phyloP scores from a whole-genome alignment of 2,329 filamentous ascomycete species.

The Ophiostoma ulmi region DNA sequence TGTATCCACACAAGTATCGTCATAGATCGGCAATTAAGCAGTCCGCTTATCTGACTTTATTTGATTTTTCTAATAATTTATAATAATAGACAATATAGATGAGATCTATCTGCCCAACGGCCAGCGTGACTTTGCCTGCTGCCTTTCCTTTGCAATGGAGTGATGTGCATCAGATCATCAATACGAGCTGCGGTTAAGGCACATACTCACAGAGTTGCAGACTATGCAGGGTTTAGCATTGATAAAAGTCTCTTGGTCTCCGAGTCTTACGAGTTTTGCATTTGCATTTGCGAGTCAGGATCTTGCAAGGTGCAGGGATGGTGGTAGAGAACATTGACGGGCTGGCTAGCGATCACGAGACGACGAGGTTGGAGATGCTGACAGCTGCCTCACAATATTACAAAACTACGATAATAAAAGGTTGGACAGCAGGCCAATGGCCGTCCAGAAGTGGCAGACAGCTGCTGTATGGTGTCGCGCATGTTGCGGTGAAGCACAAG shows the following conservation, averaged over 20 bases:
- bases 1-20: neutral
- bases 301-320: neutral
- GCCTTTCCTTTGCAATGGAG: neutral
- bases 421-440: constrained; percentile 7
- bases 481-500: constrained; percentile 17
- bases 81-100: neutral
- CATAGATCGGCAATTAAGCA: neutral
- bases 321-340: neutral
- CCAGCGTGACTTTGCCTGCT: neutral
- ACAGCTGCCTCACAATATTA: neutral
- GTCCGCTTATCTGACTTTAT: neutral
- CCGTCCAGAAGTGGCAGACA: neutral
- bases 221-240: neutral
- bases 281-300: neutral
- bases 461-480: neutral
- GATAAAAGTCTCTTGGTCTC: neutral
- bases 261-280: neutral
- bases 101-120: neutral
- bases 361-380: neutral
- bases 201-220: neutral
- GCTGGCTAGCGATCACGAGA: too few species aligned
- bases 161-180: neutral
- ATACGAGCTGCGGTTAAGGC: neutral
- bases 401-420: neutral
- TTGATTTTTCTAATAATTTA: too few species aligned